phyloP scores from a whole-genome alignment of 768 basidiomycete genomes.

The Tulasnella sp. region DNA sequence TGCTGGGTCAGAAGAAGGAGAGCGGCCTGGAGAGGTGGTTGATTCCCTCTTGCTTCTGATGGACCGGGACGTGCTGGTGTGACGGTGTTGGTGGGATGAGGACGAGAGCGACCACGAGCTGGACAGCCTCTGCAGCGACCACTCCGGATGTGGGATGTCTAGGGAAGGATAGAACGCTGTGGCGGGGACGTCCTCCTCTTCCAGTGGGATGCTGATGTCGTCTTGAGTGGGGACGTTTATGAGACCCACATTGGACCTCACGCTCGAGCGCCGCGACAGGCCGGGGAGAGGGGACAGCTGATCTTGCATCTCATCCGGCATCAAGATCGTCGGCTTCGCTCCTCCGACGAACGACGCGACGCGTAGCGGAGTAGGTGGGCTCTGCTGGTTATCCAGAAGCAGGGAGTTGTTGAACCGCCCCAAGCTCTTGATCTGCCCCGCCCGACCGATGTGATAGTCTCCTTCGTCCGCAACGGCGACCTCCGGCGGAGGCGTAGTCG shows the following conservation, averaged over 20 bases:
- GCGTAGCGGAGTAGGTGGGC: constrained; percentile 23
- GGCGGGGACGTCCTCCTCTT: constrained; percentile 4
- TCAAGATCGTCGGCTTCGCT: constrained; percentile 1
- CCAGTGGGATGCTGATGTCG: constrained; percentile 14
- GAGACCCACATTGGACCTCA: neutral
- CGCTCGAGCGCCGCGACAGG: neutral
- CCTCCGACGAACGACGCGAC: constrained; percentile 3
- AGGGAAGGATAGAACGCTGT: constrained; percentile 20
- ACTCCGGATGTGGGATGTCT: constrained; percentile 27
- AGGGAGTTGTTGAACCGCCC: constrained; percentile 18
- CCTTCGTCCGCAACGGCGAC: neutral
- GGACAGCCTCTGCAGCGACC: constrained; percentile 29
- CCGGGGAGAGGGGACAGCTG: neutral
- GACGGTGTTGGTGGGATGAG: constrained; percentile 8
- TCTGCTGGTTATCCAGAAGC: neutral
- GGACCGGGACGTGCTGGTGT: neutral
- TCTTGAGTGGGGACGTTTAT: neutral
- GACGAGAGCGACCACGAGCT: constrained; percentile 34
- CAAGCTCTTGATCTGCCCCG: constrained; percentile 26
- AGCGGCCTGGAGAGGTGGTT: constrained; percentile 3
- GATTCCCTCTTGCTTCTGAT: neutral
- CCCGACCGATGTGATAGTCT: constrained; percentile 19
- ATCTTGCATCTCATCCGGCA: neutral
- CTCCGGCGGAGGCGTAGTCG: neutral
- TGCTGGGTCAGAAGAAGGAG: neutral